Base-by-base conservation (phyloP, 805 yeast species). In the Grigorovia yakushimaensis region DNA sequence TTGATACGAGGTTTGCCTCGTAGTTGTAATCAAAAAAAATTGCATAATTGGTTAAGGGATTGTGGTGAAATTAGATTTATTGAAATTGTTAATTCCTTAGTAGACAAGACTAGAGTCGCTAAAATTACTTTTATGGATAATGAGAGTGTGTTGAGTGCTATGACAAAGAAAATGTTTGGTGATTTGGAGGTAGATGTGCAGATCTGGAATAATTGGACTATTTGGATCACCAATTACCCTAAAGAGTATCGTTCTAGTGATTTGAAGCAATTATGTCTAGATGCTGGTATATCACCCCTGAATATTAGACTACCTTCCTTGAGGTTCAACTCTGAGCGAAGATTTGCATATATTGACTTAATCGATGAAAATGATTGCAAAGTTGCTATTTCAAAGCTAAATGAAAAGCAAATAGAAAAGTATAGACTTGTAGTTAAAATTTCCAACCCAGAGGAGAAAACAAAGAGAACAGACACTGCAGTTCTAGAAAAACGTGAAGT, bases 151-250 rank as follows among this genome's bases (percentile, higher is more conserved):
- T 61, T 78, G 1, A 63, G 81, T 2, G 85, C 88, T 0, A 61
- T 82, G 41, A 80, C 89, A 0, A 79, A 74, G 51, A 82, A 82
- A 55, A 57, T 49, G 9, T 48, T 82, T 0, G 70, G 68, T 0
- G 30, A 45, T 8, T 75, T 70, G 0, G 71, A 68, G 37, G 65
- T 86, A 0, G 43, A 55, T 3, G 83, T 86, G 0, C 60, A 59
- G 3, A 62, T 74, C 35, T 62, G 77, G 2, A 57, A 65, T 19
- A 67, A 73, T 13, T 67, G 76, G 36, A 82, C 88, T 0, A 49
- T 86, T 1, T 87, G 87, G 82, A 79, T 81, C 2, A 76, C 89
- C 0, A 86, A 86, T 56, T 85, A 76, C 55, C 88, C 94, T 0
- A 82, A 86, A 2, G 56, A 65, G 1, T 74, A 60, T 49, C 68